Base-by-base conservation (phyloP, 345 rosid genomes). In the Eucalyptus coolabah region DNA sequence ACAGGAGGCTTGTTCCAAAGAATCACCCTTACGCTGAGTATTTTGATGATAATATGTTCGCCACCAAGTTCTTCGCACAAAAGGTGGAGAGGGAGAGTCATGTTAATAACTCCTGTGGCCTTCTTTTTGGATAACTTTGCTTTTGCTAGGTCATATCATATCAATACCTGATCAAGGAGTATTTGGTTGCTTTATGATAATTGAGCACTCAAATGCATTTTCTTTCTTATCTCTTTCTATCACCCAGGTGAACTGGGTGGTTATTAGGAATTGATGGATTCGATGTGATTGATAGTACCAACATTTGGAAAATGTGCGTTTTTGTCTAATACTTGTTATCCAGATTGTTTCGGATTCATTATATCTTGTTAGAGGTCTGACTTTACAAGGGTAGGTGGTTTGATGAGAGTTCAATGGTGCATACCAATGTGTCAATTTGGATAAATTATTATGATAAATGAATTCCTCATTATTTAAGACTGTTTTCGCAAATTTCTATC, bases 11-110 rank as follows among this genome's bases (percentile, higher is more conserved):
- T 92, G 97, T 98, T 9, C 99, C 98, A 0, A 94, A 86, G 93
- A 95, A 98, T 91, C 99, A 98, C 91, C 99, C 99, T 16, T 96
- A 95, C 24, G 94, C 95, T 67, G 97, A 98, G 92, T 97, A 93
- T 89, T 95, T 97, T 72, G 92, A 92, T 50, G 98, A 98, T 87
- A 98, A 95, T 69, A 95, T 95, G 98, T 89, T 95, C 32, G 96
- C 96, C 7, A 93, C 95, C 0, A 95, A 94, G 94, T 91, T 96
- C 30, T 95, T 96, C 19, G 93, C 95, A 12, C 96, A 93, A 87
- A 96, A 93, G 92, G 94, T 89, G 8, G 94, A 93, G 81, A 89
- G 95, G 87, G 95, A 95, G 90, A 89, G 23, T 77, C 47, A 72
- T 34, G 82, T 37, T 37, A 34, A 72, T 19, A 72, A 72, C 82